These are phyloP conservation scores for Paxillus involutus DNA, from an alignment of 768 basidiomycete species.

Conservation along the genomic window DNA sequence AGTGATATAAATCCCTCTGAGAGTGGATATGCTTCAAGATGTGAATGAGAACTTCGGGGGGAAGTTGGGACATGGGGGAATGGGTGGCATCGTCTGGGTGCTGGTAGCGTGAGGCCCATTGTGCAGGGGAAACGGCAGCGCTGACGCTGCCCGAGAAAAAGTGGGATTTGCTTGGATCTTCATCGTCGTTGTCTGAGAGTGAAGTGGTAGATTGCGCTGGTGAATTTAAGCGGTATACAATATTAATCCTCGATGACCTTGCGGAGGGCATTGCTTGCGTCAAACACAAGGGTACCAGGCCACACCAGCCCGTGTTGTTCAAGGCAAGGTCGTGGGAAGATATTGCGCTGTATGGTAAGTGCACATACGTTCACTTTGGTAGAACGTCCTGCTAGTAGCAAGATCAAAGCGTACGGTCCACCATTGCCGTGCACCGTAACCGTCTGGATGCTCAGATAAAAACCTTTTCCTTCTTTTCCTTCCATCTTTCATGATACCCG, in stretches of 20 bases:
- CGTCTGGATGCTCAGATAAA: slow-evolving; percentile 3
- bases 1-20: slow-evolving; percentile 68
- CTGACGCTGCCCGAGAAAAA: slow-evolving; percentile 37
- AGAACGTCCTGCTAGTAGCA: too few relatives aligned
- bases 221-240: slow-evolving; percentile 42
- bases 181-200: slow-evolving; percentile 71
- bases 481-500: slow-evolving; percentile 17
- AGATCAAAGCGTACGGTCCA: not conserved
- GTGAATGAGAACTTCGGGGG: slow-evolving; percentile 91
- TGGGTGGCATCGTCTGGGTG: slow-evolving; percentile 36
- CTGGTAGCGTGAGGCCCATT: slow-evolving; percentile 46
- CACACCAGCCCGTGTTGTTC: not conserved
- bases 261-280: slow-evolving; percentile 13
- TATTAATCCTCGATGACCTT: slow-evolving; percentile 27
- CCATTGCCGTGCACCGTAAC: not conserved
- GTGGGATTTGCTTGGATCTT: slow-evolving; percentile 54
- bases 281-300: not conserved
- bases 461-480: not conserved
- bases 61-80: slow-evolving; percentile 67
- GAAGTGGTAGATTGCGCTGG: slow-evolving; percentile 75
- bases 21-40: slow-evolving; percentile 83
- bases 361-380: too few relatives aligned
- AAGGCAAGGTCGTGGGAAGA: slow-evolving; percentile 3
- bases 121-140: slow-evolving; percentile 59
- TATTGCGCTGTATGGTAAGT: not conserved